Base-by-base conservation (phyloP, 208 protist species). In the Borovskyia barvae region DNA sequence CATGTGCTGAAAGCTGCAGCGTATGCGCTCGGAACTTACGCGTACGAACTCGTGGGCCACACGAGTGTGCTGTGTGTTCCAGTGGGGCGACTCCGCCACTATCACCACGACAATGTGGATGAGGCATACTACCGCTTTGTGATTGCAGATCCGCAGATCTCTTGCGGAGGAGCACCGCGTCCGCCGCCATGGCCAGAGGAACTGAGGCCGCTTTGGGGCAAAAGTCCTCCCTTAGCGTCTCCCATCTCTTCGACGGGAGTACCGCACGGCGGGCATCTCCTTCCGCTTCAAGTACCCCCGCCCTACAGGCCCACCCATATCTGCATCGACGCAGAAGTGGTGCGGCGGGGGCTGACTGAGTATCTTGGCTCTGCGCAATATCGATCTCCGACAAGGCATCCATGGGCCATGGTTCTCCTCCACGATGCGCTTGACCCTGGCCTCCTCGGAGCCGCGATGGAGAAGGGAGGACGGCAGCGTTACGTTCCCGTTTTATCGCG, bases 221-320 rank as follows among this genome's bases (percentile, higher is more conserved):
- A 37, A 5, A 19, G 47, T 2, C 15, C 42, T 0, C 2, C 37
- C 22, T 19, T 57, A 4, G 9, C 37, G 22, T 12, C 24, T 1
- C 24, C 28, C 1, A 17, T 36, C 3, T 11, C 41, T n/a, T 22
- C 43, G 17, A 45, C 45, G 14, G 48, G 15, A n/a, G 22, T 26
- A 15, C 52, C 33, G 29, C 32, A 48, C 0, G 50, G 45, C 14
- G 39, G 5, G 19, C 49, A 47, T 15, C 17, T 52, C 2, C n/a
- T 57, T 2, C 8, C 28, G 28, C 20, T 77, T 11, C 72, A 87
- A 68, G 50, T 41, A 9, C 62, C 64, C 14, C 73, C 79, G 15
- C 70, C 75, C 20, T 89, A 92, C 37, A 32, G 47, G 0, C 72
- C 73, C 5, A 87, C 75, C 8, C 57, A 87, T 54, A 36, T 92